Percentiles rank a stretch among this genome's conserved stretches.
phyloP scores from a whole-genome alignment of 306 rosid genomes.

The Rubus parviflorus region DNA sequence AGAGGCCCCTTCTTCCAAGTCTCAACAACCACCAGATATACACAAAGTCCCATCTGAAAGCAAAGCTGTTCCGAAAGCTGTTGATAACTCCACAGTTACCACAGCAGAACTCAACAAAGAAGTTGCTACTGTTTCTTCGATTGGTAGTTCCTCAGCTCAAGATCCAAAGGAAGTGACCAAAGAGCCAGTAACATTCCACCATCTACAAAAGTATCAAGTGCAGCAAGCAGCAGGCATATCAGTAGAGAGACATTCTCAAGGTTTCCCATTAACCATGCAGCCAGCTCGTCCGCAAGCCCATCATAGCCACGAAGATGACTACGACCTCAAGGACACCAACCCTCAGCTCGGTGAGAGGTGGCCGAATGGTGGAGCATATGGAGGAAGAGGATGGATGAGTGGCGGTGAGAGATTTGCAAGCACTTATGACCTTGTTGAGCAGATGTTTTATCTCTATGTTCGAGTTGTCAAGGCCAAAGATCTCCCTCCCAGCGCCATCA shows the following conservation, averaged over 20 bases:
- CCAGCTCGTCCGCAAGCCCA: conserved; percentile 38
- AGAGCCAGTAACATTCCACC: conserved; percentile 28
- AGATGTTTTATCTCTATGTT: conserved; percentile 75
- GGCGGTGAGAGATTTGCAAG: conserved; percentile 61
- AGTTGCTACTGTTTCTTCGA: conserved; percentile 17
- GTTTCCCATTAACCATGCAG: conserved; percentile 44
- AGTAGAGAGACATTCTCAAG: conserved; percentile 55
- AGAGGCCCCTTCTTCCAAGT: conserved; percentile 33
- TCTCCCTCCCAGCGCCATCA: conserved; percentile 61
- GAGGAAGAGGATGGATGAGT: conserved; percentile 72
- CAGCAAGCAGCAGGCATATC: conserved; percentile 45
- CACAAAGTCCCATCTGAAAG: conserved; percentile 12
- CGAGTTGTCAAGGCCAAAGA: conserved; percentile 78
- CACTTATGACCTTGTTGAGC: conserved; percentile 90
- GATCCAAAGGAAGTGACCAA: conserved; percentile 29
- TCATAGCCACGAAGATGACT: conserved; percentile 45
- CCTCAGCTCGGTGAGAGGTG: conserved; percentile 84
- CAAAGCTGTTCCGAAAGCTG: conserved; percentile 24
- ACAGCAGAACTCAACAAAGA: conserved; percentile 25
- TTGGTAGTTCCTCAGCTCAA: conserved; percentile 17
- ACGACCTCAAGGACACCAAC: conserved; percentile 65
- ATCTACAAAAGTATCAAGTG: conserved; percentile 49
- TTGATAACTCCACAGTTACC: conserved; percentile 12
- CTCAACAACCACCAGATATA: conserved; percentile 25
- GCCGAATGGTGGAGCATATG: conserved; percentile 58